Conservation (phyloP, 2,329 filamentous ascomycete genomes). For the Nigrospora osmanthi region DNA sequence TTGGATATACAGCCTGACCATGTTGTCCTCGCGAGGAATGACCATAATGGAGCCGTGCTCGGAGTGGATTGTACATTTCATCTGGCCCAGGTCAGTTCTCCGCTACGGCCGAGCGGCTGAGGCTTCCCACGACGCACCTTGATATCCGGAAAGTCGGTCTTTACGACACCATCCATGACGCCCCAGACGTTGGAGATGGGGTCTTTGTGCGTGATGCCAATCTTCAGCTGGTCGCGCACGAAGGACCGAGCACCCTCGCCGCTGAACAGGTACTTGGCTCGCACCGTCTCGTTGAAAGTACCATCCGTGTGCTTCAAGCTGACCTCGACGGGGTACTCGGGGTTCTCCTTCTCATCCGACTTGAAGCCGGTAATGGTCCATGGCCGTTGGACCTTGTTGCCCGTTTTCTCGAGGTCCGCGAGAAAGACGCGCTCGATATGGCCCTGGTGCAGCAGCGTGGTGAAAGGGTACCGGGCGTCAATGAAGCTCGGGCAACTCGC, state of each 20-base stretch:
- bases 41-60: conserved; percentile 71
- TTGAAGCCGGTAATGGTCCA: conserved; percentile 57
- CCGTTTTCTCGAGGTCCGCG: conserved; percentile 54
- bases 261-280: conserved; percentile 63
- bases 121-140: conserved; percentile 36
- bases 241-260: conserved; percentile 64
- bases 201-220: conserved; percentile 65
- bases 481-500: conserved; percentile 83
- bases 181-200: conserved; percentile 68
- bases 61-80: conserved; percentile 72
- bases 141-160: conserved; percentile 71
- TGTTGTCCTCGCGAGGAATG: conserved; percentile 63
- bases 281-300: conserved; percentile 56
- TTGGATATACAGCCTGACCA: conserved; percentile 66
- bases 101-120: too few relatives aligned
- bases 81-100: conserved; percentile 42
- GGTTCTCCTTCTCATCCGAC: conserved; percentile 45
- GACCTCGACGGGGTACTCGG: conserved; percentile 73
- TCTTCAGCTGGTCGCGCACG: conserved; percentile 56
- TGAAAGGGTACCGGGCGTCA: conserved; percentile 63
- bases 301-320: conserved; percentile 71
- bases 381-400: conserved; percentile 52
- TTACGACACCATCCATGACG: conserved; percentile 66
- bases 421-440: conserved; percentile 65
- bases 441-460: conserved; percentile 64